Conservation (phyloP, 179 eudicot genomes). For the Gypsophila paniculata region DNA sequence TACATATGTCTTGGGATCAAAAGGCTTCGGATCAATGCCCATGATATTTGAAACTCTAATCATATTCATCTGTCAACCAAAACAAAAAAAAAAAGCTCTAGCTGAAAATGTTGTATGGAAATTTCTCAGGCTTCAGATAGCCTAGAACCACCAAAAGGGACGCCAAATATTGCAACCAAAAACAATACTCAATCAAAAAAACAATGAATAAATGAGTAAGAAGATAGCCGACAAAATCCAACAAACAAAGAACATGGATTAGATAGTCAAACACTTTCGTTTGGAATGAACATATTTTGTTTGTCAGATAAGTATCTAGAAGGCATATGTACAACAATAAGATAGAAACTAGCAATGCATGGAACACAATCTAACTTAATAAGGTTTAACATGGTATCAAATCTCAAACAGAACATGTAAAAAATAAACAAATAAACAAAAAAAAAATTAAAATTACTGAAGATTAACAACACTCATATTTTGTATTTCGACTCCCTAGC, state of each 20-base stretch:
- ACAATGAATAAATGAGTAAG: not conserved
- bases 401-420: not conserved
- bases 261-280: not conserved
- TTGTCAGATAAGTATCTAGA: not conserved
- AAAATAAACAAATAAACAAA: not conserved
- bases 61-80: conserved; percentile 75
- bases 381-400: not conserved
- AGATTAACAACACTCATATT: conserved; percentile 1
- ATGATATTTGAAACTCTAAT: conserved; percentile 95
- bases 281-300: not conserved
- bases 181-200: not conserved
- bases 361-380: not conserved
- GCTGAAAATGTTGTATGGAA: not conserved
- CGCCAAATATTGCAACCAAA: conserved; percentile 9
- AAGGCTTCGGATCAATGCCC: conserved; percentile 96
- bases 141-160: not conserved
- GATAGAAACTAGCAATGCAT: not conserved
- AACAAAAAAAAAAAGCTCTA: not conserved
- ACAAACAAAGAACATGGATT: not conserved
- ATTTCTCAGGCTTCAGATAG: not conserved
- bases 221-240: not conserved
- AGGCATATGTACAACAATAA: not conserved
- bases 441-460: not conserved
- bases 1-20: conserved; percentile 85
- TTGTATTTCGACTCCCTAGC: conserved; percentile 1